Evolutionary conservation across 805 yeast genomes (phyloP).

Genomic region (Groenewaldozyma tartarivorans): DNA sequence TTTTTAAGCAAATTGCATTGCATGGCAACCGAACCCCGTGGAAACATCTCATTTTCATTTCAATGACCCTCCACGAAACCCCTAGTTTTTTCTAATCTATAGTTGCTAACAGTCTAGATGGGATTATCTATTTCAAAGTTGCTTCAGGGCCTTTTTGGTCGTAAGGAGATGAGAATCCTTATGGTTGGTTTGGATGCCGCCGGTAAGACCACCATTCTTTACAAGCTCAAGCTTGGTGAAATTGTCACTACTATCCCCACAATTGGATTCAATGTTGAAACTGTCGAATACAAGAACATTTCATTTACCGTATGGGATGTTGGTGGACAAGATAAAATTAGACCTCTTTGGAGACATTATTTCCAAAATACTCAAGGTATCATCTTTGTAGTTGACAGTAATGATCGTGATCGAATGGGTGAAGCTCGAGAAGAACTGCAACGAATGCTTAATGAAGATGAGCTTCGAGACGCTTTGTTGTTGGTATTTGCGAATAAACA

Average conservation of each 20-base stretch:
- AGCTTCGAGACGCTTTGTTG: slow-evolving; percentile 90
- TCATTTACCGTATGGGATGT: slow-evolving; percentile 90
- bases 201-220: slow-evolving; percentile 94
- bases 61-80: no score
- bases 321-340: slow-evolving; percentile 88
- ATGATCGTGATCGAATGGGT: slow-evolving; percentile 94
- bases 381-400: slow-evolving; percentile 94
- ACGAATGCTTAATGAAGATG: slow-evolving; percentile 97
- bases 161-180: slow-evolving; percentile 94
- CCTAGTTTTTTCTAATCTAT: no score
- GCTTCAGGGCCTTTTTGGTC: slow-evolving; percentile 91
- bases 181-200: slow-evolving; percentile 99
- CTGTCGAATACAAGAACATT: slow-evolving; percentile 93
- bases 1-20: no score
- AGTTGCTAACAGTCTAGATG: slow-evolving; percentile 51
- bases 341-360: slow-evolving; percentile 96
- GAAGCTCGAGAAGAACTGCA: slow-evolving; percentile 98
- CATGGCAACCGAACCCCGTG: background rate
- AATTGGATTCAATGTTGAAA: slow-evolving; percentile 94
- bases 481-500: slow-evolving; percentile 97
- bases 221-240: slow-evolving; percentile 91
- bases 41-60: no score
- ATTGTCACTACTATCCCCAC: slow-evolving; percentile 95
- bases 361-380: slow-evolving; percentile 98
- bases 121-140: slow-evolving; percentile 93